These are phyloP conservation scores for Phytopythium kandeliae DNA, from an alignment of 352 stramenopile genomes.

Conservation along the genomic window DNA sequence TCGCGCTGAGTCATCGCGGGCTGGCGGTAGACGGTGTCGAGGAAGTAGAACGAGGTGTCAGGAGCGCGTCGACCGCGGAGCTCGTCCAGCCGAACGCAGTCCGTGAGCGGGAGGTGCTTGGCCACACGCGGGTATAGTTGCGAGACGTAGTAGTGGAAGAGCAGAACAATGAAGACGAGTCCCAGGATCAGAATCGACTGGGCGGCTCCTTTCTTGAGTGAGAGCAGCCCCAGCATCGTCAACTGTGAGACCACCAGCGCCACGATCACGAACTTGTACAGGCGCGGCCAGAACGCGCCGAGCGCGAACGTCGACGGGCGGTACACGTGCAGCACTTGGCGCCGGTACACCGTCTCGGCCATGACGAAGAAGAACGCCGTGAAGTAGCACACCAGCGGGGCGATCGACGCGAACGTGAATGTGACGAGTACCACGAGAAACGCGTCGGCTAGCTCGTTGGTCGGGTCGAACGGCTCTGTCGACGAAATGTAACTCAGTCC, in stretches of 20 bases:
- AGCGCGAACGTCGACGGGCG: constrained; percentile 42
- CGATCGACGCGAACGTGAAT: constrained; percentile 74
- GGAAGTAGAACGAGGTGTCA: constrained; percentile 39
- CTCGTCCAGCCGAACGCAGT: constrained; percentile 53
- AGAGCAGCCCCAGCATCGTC: constrained; percentile 73
- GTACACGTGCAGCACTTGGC: constrained; percentile 71
- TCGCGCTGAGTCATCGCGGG: constrained; percentile 54
- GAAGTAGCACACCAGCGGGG: constrained; percentile 75
- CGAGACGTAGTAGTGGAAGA: constrained; percentile 62
- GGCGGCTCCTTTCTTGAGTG: constrained; percentile 55
- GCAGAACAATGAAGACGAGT: constrained; percentile 33
- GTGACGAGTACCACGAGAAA: constrained; percentile 72
- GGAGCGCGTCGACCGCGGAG: constrained; percentile 24
- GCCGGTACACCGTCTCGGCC: constrained; percentile 63
- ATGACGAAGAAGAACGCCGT: constrained; percentile 64
- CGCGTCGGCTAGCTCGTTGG: constrained; percentile 43
- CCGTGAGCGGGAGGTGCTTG: constrained; percentile 50
- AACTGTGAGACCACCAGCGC: constrained; percentile 68
- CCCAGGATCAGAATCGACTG: constrained; percentile 25
- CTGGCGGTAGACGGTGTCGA: constrained; percentile 67
- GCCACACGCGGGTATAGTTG: constrained; percentile 48
- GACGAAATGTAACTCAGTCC: constrained; percentile 41
- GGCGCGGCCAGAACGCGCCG: constrained; percentile 66
- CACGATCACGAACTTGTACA: constrained; percentile 74
- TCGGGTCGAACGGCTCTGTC: constrained; percentile 58